Base-by-base conservation (phyloP, 768 basidiomycete genomes). In the Peribolospora kevripleyi region DNA sequence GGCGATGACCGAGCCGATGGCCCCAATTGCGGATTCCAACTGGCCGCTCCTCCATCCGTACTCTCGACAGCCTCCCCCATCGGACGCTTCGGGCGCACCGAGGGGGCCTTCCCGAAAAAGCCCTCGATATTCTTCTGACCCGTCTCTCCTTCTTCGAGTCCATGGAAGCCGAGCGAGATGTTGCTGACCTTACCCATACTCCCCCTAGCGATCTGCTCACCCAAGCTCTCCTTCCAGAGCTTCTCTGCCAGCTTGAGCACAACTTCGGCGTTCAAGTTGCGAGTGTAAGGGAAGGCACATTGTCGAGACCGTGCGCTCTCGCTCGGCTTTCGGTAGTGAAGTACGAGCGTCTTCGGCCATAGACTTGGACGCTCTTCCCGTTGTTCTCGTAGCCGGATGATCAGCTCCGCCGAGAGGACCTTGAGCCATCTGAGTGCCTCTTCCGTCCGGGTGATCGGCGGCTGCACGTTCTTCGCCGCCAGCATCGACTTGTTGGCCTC, bases 331-430 rank as follows among this genome's bases (percentile, higher is more conserved):
- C 82, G 73, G 39, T 78, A 74, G 59, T 80, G 77, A 41, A 98
- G 68, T 13, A 82, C 85, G 48, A 98, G 71, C 0, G 83, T 82
- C 68, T 85, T 97, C 0, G 93, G 93, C 93, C 91, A 91, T 6
- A 85, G 62, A 62, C 64, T 59, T 63, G 62, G 6, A 63, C 48
- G 0, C 79, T 80, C 0, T 57, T 81, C 75, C 3, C 93, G 71
- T 1, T 83, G 84, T 55, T 95, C 86, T 42, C 76, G 78, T 42
- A 98, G 71, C 50, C 93, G 74, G 7, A 90, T 71, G 5, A 83
- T 78, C 14, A 98, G 73, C 62, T 98, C 93, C 10, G 87, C 84
- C 42, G 87, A 81, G 38, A 97, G 75, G 7, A 97, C 81, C 7
- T 81, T 74, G 49, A 98, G 76, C 93, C 93, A 97, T 54, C 61